phyloP scores from a whole-genome alignment of 73 alveolate genomes.

The Paraurostyla sp. region DNA sequence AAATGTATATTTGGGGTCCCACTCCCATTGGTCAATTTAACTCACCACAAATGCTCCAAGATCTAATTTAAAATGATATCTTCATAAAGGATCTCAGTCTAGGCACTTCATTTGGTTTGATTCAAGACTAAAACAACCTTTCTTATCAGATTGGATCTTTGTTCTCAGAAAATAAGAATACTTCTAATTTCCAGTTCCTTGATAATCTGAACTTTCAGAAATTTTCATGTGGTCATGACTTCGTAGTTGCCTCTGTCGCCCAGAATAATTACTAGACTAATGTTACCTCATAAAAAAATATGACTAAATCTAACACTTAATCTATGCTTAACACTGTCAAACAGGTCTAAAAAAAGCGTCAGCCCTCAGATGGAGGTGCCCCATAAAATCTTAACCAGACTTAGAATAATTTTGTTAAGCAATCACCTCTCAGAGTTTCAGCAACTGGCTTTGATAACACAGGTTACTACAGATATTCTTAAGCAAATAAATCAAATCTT shows the following conservation, averaged over 20 bases:
- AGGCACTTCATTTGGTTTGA: conserved; percentile 32
- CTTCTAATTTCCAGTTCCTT: not conserved
- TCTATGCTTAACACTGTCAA: not conserved
- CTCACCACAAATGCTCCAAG: conserved; percentile 19
- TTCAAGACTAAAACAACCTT: conserved; percentile 10
- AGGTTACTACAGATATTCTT: too few relatives aligned
- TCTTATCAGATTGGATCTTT: not conserved
- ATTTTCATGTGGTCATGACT: conserved; percentile 25
- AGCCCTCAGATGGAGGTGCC: conserved; percentile 36
- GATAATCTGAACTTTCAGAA: conserved; percentile 6
- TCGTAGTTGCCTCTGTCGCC: not conserved
- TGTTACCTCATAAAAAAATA: not conserved
- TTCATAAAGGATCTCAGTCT: not conserved
- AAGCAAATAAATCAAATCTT: too few relatives aligned
- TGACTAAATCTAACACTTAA: conserved; percentile 3
- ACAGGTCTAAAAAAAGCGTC: not conserved
- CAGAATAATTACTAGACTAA: not conserved
- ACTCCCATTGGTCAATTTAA: conserved; percentile 49
- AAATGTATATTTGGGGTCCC: conserved; percentile 51
- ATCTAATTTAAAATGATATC: conserved; percentile 13
- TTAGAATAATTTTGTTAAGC: too few relatives aligned
- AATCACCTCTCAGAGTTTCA: too few relatives aligned
- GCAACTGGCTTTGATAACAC: too few relatives aligned
- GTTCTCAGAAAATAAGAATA: conserved; percentile 24
- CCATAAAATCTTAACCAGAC: too few relatives aligned